Conservation (phyloP, 2,329 filamentous ascomycete species). For the Teratosphaeria viscida region DNA sequence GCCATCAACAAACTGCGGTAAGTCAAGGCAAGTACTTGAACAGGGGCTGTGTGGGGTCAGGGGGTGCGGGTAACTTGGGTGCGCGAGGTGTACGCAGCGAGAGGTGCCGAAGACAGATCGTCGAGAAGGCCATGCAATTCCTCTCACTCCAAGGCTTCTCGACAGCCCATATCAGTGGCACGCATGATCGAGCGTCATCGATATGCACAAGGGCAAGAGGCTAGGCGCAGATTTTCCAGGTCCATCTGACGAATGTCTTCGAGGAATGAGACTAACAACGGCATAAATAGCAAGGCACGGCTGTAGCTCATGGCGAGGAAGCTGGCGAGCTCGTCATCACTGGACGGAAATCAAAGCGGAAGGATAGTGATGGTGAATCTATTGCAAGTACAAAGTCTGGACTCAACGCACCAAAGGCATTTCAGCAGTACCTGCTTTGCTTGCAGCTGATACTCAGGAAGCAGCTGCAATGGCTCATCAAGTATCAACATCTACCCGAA, state of each 20-base stretch:
- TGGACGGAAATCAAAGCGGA: conserved; percentile 19
- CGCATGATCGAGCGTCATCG: not conserved
- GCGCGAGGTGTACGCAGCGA: too few relatives aligned
- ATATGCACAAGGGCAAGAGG: not conserved
- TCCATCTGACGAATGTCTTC: not conserved
- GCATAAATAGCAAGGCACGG: conserved; percentile 17
- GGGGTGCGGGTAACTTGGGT: too few relatives aligned
- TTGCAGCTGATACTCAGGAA: conserved; percentile 77
- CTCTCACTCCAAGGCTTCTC: too few relatives aligned
- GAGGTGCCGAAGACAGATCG: too few relatives aligned
- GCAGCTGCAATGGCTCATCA: conserved; percentile 65
- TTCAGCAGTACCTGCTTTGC: conserved; percentile 70
- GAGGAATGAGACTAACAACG: not conserved
- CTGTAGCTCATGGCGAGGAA: conserved; percentile 19
- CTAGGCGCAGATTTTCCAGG: not conserved
- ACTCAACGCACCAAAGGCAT: conserved; percentile 55
- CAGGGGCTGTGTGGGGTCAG: not conserved
- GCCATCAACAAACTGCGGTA: conserved; percentile 64
- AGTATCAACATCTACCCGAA: conserved; percentile 52
- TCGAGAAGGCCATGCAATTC: too few relatives aligned
- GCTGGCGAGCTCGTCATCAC: conserved; percentile 19
- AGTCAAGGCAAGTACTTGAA: conserved; percentile 5
- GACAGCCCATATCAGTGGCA: too few relatives aligned
- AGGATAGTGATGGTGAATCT: conserved; percentile 21
- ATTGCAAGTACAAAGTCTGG: conserved; percentile 20